phyloP scores from a whole-genome alignment of 768 basidiomycete species.

The Mycena rebaudengoi region DNA sequence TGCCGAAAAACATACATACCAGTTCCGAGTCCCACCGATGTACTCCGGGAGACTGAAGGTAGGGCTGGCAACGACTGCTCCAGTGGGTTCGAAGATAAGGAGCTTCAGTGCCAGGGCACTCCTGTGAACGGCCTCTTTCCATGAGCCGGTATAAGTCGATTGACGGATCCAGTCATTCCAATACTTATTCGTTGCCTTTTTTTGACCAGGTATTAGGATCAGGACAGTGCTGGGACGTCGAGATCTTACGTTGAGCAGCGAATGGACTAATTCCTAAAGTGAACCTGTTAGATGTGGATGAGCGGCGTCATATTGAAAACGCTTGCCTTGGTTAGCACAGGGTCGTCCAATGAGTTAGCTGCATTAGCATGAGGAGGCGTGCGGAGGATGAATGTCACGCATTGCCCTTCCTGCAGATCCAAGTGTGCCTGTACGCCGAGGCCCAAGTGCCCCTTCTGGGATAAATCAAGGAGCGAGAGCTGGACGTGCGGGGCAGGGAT shows the following conservation, averaged over 20 bases:
- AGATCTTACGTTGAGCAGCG: slow-evolving; percentile 61
- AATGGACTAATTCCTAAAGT: slow-evolving; percentile 62
- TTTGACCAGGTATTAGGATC: not conserved
- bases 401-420: slow-evolving; percentile 82
- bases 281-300: not conserved
- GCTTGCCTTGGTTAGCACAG: slow-evolving; percentile 69
- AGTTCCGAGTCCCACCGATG: slow-evolving; percentile 84
- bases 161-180: slow-evolving; percentile 92
- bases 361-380: slow-evolving; percentile 57
- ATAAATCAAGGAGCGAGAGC: slow-evolving; percentile 70
- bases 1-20: slow-evolving; percentile 52
- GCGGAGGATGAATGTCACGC: slow-evolving; percentile 87
- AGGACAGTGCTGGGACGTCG: not conserved
- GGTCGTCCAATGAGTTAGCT: slow-evolving; percentile 68
- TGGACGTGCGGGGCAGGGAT: slow-evolving; percentile 60
- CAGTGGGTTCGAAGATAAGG: slow-evolving; percentile 92
- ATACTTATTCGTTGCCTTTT: slow-evolving; percentile 79
- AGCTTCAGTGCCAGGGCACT: slow-evolving; percentile 95
- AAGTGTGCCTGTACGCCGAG: slow-evolving; percentile 66
- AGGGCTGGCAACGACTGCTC: slow-evolving; percentile 93
- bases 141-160: slow-evolving; percentile 90
- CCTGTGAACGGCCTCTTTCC: slow-evolving; percentile 95
- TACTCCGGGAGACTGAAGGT: slow-evolving; percentile 92
- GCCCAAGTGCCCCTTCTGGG: slow-evolving; percentile 79
- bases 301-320: not conserved